Base-by-base conservation (phyloP, 2,329 filamentous ascomycete species). In the Ophiocordyceps camponoti-saundersi region DNA sequence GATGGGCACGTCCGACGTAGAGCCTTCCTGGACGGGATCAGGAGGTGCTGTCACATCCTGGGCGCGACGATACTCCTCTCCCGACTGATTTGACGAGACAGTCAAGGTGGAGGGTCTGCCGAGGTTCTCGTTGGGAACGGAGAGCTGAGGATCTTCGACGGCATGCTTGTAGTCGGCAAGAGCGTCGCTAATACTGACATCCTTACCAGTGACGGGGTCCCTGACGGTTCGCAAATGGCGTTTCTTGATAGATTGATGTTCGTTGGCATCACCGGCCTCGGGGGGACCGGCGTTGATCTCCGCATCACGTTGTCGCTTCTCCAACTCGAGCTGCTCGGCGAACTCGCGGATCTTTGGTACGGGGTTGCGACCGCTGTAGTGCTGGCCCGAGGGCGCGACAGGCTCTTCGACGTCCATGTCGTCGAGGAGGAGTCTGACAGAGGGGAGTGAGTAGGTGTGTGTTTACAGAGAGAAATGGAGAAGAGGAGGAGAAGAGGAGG, bases 21-120 rank as follows among this genome's bases (percentile, higher is more conserved):
- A 79, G 22, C 87, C 86, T 48, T 81, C 74, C 16, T 81, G 80
- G 20, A 95, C 71, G 0, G 90, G 90, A 53, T 93, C 89, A 1
- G 90, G 90, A 2, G 90, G 90, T 0, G 90, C 85, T 0, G 87
- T 94, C 48, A 94, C 71, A 63, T 96, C 90, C 64, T 95, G 90
- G 11, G 80, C 85, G 48, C 82, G 60, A 52, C 83, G 85, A 63
- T 96, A 95, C 52, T 94, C 85, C 49, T 82, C 74, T 26, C 81
- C 77, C 0, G 80, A 79, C 60, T 93, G 85, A 1, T 71, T 70
- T 0, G 81, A 63, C 1, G 85, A 76, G 1, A 85, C 86, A 57
- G 83, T 77, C 34, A 87, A 72, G 0, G 84, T 73, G 55, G 85
- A 83, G 3, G 77, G 68, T 59, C 84, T 89, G 51, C 80, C 77